Percentiles rank a stretch among this genome's conserved stretches.
Evolutionary conservation across 2,329 filamentous ascomycete genomes (phyloP).

Genomic region (Hypoxylon sp.): DNA sequence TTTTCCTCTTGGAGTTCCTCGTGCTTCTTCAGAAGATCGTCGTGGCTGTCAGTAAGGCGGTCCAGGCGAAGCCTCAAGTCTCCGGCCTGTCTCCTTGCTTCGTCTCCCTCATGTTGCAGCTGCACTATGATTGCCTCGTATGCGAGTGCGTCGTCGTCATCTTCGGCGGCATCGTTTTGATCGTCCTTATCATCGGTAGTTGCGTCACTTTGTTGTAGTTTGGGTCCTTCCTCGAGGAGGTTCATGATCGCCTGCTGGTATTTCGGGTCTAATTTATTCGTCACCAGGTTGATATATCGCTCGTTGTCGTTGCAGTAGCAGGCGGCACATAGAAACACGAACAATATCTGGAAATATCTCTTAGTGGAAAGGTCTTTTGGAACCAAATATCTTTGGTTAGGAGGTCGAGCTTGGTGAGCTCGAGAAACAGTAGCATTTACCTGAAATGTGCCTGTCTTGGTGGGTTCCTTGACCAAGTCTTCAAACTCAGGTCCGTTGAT

Average conservation of each 20-base stretch:
- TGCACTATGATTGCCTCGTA: slow-evolving; percentile 64
- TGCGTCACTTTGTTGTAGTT: slow-evolving; percentile 48
- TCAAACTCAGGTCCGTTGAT: slow-evolving; percentile 65
- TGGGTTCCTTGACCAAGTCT: slow-evolving; percentile 64
- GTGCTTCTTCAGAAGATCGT: slow-evolving; percentile 63
- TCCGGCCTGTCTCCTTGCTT: slow-evolving; percentile 64
- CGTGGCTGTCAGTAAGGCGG: slow-evolving; percentile 68
- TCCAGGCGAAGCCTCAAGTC: slow-evolving; percentile 68
- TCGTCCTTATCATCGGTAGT: slow-evolving; percentile 45
- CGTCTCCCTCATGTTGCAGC: slow-evolving; percentile 60
- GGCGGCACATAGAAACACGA: slow-evolving; percentile 39
- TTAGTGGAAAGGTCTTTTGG: slow-evolving; percentile 33
- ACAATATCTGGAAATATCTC: slow-evolving; percentile 35
- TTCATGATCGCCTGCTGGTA: slow-evolving; percentile 51
- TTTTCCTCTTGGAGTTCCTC: slow-evolving; percentile 69
- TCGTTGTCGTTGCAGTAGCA: slow-evolving; percentile 41
- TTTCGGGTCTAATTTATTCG: slow-evolving; percentile 31
- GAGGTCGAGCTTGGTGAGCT: slow-evolving; percentile 3
- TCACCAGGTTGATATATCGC: slow-evolving; percentile 33
- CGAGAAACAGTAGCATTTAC: slow-evolving; percentile 16
- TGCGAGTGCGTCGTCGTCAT: slow-evolving; percentile 61
- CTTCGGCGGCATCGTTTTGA: slow-evolving; percentile 43
- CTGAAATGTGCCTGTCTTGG: slow-evolving; percentile 61
- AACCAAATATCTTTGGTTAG: slow-evolving; percentile 29
- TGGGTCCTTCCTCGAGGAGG: slow-evolving; percentile 41